Conservation (phyloP, 2,329 filamentous ascomycete genomes). For the Curvularia lunata region DNA sequence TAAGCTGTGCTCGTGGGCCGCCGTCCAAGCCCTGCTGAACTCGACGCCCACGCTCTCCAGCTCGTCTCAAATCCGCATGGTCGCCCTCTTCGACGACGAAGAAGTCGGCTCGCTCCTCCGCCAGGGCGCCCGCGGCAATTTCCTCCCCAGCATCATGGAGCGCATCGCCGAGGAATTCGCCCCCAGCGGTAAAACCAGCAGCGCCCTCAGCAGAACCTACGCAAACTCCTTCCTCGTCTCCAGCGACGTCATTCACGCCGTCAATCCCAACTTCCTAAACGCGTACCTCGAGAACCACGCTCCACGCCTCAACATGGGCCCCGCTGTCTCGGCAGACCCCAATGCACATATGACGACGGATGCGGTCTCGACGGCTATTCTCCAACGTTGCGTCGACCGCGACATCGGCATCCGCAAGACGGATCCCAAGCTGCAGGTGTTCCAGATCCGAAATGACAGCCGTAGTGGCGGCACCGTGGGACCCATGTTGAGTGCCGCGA, state of each 20-base stretch:
- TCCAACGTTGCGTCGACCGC: conserved; percentile 75
- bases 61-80: conserved; percentile 80
- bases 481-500: conserved; percentile 79
- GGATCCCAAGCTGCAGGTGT: conserved; percentile 75
- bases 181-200: conserved; percentile 51
- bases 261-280: conserved; percentile 89
- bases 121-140: conserved; percentile 89
- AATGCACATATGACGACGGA: conserved; percentile 98
- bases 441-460: conserved; percentile 94
- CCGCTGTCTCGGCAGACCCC: conserved; percentile 78
- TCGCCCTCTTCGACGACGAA: conserved; percentile 95
- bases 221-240: conserved; percentile 92
- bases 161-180: conserved; percentile 76
- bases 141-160: conserved; percentile 80
- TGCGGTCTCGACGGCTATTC: conserved; percentile 78
- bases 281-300: conserved; percentile 85
- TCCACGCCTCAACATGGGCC: conserved; percentile 85
- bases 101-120: conserved; percentile 91
- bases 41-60: conserved; percentile 57
- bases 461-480: conserved; percentile 94
- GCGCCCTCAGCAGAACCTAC: conserved; percentile 78
- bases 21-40: conserved; percentile 80
- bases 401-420: conserved; percentile 53
- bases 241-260: conserved; percentile 90
- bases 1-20: conserved; percentile 95